Percentiles rank a stretch among this genome's conserved stretches.
These are phyloP conservation scores for Notholithocarpus densiflorus DNA, from an alignment of 306 rosid genomes.

Conservation along the genomic window DNA sequence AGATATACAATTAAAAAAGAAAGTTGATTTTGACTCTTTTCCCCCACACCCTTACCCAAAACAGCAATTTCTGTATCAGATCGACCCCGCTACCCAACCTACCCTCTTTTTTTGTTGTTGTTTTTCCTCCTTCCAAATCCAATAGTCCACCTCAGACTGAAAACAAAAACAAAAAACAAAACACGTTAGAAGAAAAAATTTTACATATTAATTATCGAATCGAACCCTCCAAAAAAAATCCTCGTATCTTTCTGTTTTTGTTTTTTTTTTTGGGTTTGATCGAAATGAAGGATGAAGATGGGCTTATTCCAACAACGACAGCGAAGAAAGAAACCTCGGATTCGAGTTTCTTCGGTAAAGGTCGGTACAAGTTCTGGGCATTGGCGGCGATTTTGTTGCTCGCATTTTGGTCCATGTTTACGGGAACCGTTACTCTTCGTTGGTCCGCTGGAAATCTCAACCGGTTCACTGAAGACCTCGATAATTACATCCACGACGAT, in stretches of 20 bases:
- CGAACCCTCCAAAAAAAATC: neutral
- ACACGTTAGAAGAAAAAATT: no score
- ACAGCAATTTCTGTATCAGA: slow-evolving; percentile 11
- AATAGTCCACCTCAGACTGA: slow-evolving; percentile 26
- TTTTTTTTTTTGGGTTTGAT: neutral
- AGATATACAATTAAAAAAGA: no score
- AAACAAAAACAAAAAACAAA: neutral
- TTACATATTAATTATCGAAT: neutral
- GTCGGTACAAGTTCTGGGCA: slow-evolving; percentile 94
- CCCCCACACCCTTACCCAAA: neutral
- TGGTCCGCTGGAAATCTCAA: slow-evolving; percentile 87
- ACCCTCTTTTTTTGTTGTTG: neutral
- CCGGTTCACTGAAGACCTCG: slow-evolving; percentile 55
- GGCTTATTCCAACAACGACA: slow-evolving; percentile 59
- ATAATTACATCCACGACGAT: slow-evolving; percentile 70
- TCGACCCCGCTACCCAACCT: slow-evolving; percentile 13
- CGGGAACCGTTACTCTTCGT: slow-evolving; percentile 94
- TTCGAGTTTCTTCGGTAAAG: slow-evolving; percentile 62
- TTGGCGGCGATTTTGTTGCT: slow-evolving; percentile 84
- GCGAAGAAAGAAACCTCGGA: slow-evolving; percentile 61
- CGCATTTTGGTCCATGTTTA: slow-evolving; percentile 98
- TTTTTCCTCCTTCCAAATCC: slow-evolving; percentile 3
- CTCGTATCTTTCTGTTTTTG: no score
- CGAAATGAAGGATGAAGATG: slow-evolving; percentile 88
- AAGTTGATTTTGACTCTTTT: neutral